Percentiles rank a stretch among this genome's conserved stretches.
Conservation (phyloP, 306 rosid species). For the Gynostemma pentaphyllum region DNA sequence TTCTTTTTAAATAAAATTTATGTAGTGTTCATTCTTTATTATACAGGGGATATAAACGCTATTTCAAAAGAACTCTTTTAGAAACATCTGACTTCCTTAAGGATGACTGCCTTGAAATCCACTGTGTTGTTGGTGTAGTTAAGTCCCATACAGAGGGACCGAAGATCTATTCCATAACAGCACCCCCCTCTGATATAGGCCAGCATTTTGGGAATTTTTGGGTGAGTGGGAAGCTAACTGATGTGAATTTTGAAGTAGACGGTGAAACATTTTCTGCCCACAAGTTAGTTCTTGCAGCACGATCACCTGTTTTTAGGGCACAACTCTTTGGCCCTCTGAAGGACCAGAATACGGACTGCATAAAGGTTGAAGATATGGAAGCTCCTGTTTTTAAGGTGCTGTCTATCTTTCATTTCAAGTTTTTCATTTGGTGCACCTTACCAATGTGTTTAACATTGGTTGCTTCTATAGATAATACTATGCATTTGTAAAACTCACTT, state of each 20-base stretch:
- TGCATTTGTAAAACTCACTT: neutral
- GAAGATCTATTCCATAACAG: constrained; percentile 20
- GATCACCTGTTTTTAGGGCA: constrained; percentile 80
- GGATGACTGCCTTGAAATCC: constrained; percentile 79
- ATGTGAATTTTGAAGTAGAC: constrained; percentile 63
- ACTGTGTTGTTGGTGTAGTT: constrained; percentile 88
- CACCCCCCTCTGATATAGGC: constrained; percentile 56
- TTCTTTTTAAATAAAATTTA: too few species aligned
- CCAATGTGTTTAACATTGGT: neutral
- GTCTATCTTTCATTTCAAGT: constrained; percentile 4
- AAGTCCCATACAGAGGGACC: constrained; percentile 10
- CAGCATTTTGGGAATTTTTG: constrained; percentile 49
- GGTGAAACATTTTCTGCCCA: constrained; percentile 66
- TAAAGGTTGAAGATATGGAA: constrained; percentile 64
- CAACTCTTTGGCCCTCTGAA: constrained; percentile 47
- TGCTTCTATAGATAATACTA: neutral
- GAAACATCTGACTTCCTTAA: constrained; percentile 69
- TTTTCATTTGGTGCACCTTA: neutral
- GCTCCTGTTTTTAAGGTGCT: constrained; percentile 83
- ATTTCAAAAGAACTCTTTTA: constrained; percentile 46
- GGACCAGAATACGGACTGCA: constrained; percentile 35
- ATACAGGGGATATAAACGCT: constrained; percentile 82
- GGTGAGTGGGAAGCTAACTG: constrained; percentile 59
- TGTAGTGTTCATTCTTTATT: neutral
- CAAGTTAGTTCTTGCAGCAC: constrained; percentile 77